Percentiles rank a stretch among this genome's conserved stretches.
phyloP scores from a whole-genome alignment of 768 basidiomycete species.

The Rhizopogon vinicolor region DNA sequence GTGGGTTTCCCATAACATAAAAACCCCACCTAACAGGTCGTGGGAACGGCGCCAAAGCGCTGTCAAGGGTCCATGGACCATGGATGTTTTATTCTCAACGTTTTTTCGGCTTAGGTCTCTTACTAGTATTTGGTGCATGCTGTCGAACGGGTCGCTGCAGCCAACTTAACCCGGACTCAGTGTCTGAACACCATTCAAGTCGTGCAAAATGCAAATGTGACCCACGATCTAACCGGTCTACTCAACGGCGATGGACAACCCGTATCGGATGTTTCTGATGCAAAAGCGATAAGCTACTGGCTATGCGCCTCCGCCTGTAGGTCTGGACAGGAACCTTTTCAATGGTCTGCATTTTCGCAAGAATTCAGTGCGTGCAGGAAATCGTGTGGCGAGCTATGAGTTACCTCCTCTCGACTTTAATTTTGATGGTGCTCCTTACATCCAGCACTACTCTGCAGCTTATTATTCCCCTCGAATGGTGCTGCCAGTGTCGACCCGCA shows the following conservation, averaged over 20 bases:
- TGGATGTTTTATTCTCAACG: no score
- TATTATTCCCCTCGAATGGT: background rate
- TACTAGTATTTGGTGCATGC: no score
- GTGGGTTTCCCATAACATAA: no score
- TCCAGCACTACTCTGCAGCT: constrained; percentile 20
- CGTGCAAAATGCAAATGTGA: constrained; percentile 3
- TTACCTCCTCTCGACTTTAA: constrained; percentile 23
- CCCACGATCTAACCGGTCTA: background rate
- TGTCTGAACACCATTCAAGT: constrained; percentile 6
- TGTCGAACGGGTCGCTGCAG: background rate
- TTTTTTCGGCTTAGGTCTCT: no score
- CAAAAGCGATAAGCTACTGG: constrained; percentile 5
- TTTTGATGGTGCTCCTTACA: constrained; percentile 24
- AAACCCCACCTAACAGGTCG: no score
- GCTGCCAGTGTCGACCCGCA: no score
- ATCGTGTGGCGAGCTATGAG: constrained; percentile 29
- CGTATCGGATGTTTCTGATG: background rate
- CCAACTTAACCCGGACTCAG: constrained; percentile 1
- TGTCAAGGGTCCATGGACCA: no score
- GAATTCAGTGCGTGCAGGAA: constrained; percentile 29
- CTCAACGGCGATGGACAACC: background rate
- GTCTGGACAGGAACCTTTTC: constrained; percentile 4
- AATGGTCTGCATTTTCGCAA: constrained; percentile 19
- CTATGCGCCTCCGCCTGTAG: constrained; percentile 11
- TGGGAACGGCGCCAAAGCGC: no score